phyloP scores from a whole-genome alignment of 352 stramenopile species.

The Pythium sukuiense region DNA sequence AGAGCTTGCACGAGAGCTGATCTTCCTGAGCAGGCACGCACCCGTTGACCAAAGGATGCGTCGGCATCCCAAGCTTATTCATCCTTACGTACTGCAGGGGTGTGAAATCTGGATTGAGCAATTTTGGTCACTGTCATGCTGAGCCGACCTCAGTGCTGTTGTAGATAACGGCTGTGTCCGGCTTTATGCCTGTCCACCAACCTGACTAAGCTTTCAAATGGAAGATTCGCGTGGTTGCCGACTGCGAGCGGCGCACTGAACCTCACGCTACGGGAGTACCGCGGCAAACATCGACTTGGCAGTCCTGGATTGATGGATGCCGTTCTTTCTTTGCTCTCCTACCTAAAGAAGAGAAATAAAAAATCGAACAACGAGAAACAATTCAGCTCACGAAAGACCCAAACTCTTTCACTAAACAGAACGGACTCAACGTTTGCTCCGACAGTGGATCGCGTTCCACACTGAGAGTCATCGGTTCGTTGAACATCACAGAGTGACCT shows the following conservation, averaged over 20 bases:
- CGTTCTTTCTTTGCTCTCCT: slow-evolving; percentile 4
- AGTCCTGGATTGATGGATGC: neutral
- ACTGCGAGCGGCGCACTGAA: neutral
- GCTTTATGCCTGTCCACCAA: neutral
- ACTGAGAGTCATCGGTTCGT: neutral
- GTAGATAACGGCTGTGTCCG: neutral
- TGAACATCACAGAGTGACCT: neutral
- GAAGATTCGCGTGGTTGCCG: neutral
- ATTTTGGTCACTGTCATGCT: too few relatives aligned
- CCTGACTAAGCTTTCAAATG: neutral
- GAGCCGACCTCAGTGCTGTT: too few relatives aligned
- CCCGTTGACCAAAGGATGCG: neutral
- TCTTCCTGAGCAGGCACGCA: neutral
- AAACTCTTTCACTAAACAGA: too few relatives aligned
- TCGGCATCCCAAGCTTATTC: neutral
- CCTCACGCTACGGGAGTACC: neutral
- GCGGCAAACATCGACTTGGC: neutral
- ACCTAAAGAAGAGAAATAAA: neutral
- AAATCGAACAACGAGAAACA: neutral
- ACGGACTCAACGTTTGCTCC: too few relatives aligned
- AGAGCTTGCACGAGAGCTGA: neutral
- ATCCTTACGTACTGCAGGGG: too few relatives aligned
- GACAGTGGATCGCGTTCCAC: too few relatives aligned
- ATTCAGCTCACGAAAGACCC: neutral
- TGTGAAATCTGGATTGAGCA: too few relatives aligned